phyloP scores from a whole-genome alignment of 2,329 filamentous ascomycete species.

The Corynespora cassiicola region DNA sequence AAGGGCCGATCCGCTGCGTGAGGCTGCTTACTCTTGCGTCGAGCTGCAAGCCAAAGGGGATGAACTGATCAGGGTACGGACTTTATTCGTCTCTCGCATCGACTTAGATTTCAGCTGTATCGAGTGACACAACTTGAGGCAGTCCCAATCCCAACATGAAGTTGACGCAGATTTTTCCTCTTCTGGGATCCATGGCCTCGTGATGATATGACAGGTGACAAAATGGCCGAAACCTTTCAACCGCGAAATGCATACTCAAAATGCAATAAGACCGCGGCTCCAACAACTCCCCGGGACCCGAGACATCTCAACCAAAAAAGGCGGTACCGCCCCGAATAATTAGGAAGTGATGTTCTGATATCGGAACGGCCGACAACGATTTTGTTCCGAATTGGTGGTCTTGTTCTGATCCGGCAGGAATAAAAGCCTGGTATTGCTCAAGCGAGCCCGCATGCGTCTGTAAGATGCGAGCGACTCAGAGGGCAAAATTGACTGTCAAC shows the following conservation, averaged over 20 bases:
- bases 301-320: conserved; percentile 17
- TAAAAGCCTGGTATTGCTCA: conserved; percentile 17
- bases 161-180: too few species aligned
- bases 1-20: conserved; percentile 34
- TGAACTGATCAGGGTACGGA: conserved; percentile 10
- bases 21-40: conserved; percentile 31
- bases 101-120: too few species aligned
- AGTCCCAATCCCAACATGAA: too few species aligned
- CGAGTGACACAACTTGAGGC: too few species aligned
- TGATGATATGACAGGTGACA: conserved; percentile 11
- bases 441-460: conserved; percentile 18
- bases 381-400: conserved; percentile 8
- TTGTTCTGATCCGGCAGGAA: conserved; percentile 17
- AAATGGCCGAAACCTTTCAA: conserved; percentile 7
- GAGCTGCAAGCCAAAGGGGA: conserved; percentile 16
- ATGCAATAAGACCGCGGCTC: conserved; percentile 16
- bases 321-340: conserved; percentile 11
- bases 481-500: conserved; percentile 6
- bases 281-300: conserved; percentile 15
- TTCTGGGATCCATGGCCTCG: too few species aligned
- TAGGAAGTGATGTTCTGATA: conserved; percentile 12
- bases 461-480: conserved; percentile 14
- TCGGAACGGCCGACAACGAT: conserved; percentile 11
- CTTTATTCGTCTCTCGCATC: conserved; percentile 2
- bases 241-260: conserved; percentile 21